Evolutionary conservation across 768 basidiomycete species (phyloP), one percentile per base, ranked within the genome.

Genomic region (Rubroboletus satanas): DNA sequence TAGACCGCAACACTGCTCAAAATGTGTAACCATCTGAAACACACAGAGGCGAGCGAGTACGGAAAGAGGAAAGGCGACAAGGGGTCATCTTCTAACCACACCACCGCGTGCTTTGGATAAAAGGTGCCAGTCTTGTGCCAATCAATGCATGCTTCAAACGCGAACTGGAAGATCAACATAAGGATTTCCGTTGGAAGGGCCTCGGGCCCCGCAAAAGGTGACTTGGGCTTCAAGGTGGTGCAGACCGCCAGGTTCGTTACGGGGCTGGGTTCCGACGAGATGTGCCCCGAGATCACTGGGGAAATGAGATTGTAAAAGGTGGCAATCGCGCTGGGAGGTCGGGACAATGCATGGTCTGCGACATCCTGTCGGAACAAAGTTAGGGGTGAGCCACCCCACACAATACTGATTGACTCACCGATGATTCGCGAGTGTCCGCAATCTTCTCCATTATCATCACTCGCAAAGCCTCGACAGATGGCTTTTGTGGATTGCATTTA

Each of bases 1-100:
- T 55, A 62, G 21, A 47, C 58, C 8, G 53, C 49, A n/a, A 52
- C 38, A 11, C 23, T 51, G 29, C 46, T 46, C 45, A 64, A 18
- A 12, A 62, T 50, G 31, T 54, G 62, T 5, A 51, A 42, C 61
- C 61, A 62, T 29, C 59, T 47, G 39, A 46, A 17, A 29, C 62
- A 62, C 18, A 64, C 62, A 6, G 52, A 58, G n/a, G 63, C 59
- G 32, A 37, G 41, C 17, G 50, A 45, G 29, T 54, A 58, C 7
- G 50, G 57, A 31, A 52, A 59, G 35, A 53, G 50, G 11, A 39
- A 43, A 21, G 49, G 56, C 5, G 56, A 47, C 23, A 52, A 43
- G 14, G 57, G 36, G n/a, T 58, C 57, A 2, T 53, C 57, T 47
- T 58, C 57, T 29, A 46, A 36, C 57, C 57, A 59, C n/a, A 33